Evolutionary conservation across 202 grass and related monocot species (phyloP), one percentile per base, ranked within the genome.

Genomic region (Carex sylvatica): DNA sequence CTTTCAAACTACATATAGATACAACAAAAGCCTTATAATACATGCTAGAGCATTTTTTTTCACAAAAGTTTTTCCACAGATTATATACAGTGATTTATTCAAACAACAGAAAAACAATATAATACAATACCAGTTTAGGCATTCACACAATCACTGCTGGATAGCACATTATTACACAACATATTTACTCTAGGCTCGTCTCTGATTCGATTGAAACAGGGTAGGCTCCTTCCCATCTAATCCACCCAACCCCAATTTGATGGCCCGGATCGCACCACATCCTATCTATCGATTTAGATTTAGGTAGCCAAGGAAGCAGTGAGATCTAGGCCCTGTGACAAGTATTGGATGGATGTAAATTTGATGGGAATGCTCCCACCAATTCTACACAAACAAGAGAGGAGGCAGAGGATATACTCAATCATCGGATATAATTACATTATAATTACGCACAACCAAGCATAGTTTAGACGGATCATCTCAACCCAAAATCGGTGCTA

Each of bases 31-130:
- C 74, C 54, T 59, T 77, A 35, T 30, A 77, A 19, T 75, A 75
- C 71, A 75, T 18, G 40, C 19, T 74, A 52, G 13, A 13, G 6
- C 23, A 76, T 18, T 55, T 51, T 74, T 74, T 24, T n/a, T 51
- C 69, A 72, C 40, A 72, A 1, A 52, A 47, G 40, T 51, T 73
- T 14, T 73, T 46, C 19, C 10, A 28, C 44, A 26, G 16, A 56
- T 10, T 56, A 76, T 35, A 56, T 76, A 56, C 73, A 58, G 26
- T 77, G 49, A 58, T 58, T 77, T 77, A 77, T 77, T 77, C 74
- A 77, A 58, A 77, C 16, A 12, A 35, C 53, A 77, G 47, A 58
- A 5, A 61, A n/a, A 59, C 30, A 58, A 58, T 59, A 77, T 58
- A 56, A 58, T 10, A 11, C 74, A 77, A 59, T 58, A 77, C 72